Evolutionary conservation across 1,284 basidiomycete genomes (phyloP), one percentile per base, ranked within the genome.

Genomic region (Ganoderma boninense): DNA sequence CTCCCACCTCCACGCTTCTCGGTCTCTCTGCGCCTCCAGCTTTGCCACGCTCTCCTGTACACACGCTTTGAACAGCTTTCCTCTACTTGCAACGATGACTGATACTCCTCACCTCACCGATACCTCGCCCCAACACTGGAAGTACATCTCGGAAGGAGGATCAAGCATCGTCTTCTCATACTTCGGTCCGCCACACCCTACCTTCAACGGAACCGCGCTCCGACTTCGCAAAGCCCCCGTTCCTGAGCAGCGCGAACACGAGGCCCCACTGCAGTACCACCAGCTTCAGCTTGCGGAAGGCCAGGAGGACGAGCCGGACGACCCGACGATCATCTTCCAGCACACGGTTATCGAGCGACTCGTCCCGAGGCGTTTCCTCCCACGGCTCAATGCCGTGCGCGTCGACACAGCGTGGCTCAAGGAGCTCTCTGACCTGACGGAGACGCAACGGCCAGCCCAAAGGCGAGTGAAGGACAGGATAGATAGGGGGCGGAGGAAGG

Each of bases 161-260:
- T 92, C 95, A 11, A 93, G 94, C 11, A 89, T 95, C 73, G 94
- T 97, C 29, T 95, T 96, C 81, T 90, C 92, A 10, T 97, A 96
- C 78, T 76, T 78, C 14, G 94, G 95, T 0, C 82, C 87, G 0
- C 62, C 73, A 1, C 70, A 81, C 64, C 79, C 84, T 2, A 71
- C 79, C 1, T 92, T 93, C 77, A 80, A 85, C 62, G 88, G 89
- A 8, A 93, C 84, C 54, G 92, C 93, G 0, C 84, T 98, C 42
- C 88, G 96, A 11, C 83, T 97, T 60, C 87, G 92, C 69, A 97
- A 97, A 79, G 49, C 54, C 43, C 65, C 71, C 70, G 20, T 64
- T 66, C 62, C 67, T 59, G 13, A 44, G 14, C 60, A 3, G 14
- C 60, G 14, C 60, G 20, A 66, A 68, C 69, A 52, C 69, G 18